Percentiles rank a stretch among this genome's conserved stretches.
phyloP scores from a whole-genome alignment of 73 alveolate genomes.

The Paramecium sonneborni region DNA sequence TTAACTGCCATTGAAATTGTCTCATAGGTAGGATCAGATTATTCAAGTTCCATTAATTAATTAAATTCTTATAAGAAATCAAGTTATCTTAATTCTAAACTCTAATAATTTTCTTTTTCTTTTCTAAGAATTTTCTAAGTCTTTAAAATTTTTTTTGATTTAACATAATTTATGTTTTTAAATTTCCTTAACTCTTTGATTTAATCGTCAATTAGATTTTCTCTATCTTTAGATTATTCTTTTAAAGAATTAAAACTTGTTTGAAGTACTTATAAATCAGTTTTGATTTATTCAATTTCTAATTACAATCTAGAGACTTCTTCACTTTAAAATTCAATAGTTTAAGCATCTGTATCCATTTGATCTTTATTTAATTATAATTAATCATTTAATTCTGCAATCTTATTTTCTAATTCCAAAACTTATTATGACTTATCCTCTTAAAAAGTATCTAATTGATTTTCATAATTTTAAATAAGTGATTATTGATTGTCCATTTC shows the following conservation, averaged over 20 bases:
- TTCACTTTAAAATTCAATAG: conserved; percentile 20
- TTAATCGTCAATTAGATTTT: not conserved
- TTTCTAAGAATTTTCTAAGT: not conserved
- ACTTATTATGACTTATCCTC: not conserved
- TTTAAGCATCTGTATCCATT: conserved; percentile 34
- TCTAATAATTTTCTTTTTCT: not conserved
- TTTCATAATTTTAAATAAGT: not conserved
- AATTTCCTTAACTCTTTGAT: not conserved
- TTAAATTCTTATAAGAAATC: not conserved
- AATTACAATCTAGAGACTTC: not conserved
- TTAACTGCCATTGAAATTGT: not conserved
- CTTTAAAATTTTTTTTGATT: not conserved
- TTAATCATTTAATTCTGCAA: conserved; percentile 5
- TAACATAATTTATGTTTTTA: not conserved
- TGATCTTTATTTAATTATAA: not conserved
- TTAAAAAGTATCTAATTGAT: not conserved
- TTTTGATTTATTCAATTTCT: not conserved
- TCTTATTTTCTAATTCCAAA: not conserved
- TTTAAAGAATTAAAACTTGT: not conserved
- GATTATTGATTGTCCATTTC: not conserved
- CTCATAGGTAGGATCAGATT: not conserved
- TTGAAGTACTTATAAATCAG: not conserved
- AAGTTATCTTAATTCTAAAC: not conserved
- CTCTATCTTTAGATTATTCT: not conserved
- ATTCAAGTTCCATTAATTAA: conserved; percentile 7